Evolutionary conservation across 371 early-diverging fungal species (phyloP).

Genomic region (Catenaria anguillulae): DNA sequence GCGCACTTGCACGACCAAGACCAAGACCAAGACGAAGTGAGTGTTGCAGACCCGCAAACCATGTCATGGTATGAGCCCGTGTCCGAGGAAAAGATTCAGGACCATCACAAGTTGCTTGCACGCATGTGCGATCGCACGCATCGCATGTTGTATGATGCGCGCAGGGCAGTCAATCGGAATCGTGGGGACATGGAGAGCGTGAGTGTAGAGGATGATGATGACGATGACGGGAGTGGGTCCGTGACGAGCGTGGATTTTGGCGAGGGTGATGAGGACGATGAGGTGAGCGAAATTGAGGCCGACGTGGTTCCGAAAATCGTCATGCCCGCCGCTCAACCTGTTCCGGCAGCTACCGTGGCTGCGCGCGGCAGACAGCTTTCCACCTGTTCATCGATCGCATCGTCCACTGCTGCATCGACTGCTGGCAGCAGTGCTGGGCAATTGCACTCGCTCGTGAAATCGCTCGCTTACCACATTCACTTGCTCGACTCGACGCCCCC

Average conservation of each 20-base stretch:
- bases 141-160: background rate
- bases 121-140: slow-evolving; percentile 3
- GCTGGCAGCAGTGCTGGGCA: too few relatives aligned
- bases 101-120: background rate
- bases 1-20: too few relatives aligned
- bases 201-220: background rate
- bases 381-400: background rate
- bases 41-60: background rate
- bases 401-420: too few relatives aligned
- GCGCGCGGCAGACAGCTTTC: too few relatives aligned
- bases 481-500: background rate
- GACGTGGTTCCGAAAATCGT: too few relatives aligned
- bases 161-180: background rate
- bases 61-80: background rate
- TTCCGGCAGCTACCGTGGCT: too few relatives aligned
- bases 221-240: background rate
- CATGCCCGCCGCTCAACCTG: too few relatives aligned
- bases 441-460: background rate
- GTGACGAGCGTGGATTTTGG: background rate
- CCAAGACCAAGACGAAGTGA: too few relatives aligned
- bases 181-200: background rate
- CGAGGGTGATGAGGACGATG: background rate
- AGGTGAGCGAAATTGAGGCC: too few relatives aligned
- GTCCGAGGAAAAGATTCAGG: background rate
- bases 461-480: background rate